Evolutionary conservation across 352 stramenopile species (phyloP).

Genomic region (Globisporangium canariense): DNA sequence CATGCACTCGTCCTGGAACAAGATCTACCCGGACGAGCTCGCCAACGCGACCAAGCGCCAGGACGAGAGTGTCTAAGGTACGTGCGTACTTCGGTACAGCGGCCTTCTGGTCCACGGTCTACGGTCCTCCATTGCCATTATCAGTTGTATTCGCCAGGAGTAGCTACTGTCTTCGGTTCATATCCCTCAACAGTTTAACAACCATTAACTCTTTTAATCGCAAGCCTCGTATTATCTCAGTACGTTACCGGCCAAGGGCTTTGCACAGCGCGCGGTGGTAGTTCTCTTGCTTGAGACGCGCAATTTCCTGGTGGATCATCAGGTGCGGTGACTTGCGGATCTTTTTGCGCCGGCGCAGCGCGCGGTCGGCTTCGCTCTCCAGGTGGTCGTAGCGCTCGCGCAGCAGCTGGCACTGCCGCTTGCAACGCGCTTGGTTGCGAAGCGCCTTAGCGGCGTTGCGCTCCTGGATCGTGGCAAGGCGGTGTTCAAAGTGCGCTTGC

Average conservation of each 20-base stretch:
- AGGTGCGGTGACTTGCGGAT: slow-evolving; percentile 55
- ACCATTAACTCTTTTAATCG: background rate
- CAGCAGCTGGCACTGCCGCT: slow-evolving; percentile 35
- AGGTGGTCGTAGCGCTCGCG: slow-evolving; percentile 49
- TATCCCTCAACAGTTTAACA: background rate
- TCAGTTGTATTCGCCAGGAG: background rate
- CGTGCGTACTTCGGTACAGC: background rate
- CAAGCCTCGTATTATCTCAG: background rate
- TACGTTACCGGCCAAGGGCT: slow-evolving; percentile 1
- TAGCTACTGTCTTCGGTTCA: background rate
- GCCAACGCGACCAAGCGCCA: slow-evolving; percentile 36
- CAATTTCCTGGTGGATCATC: slow-evolving; percentile 60
- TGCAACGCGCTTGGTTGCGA: slow-evolving; percentile 30
- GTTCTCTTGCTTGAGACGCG: slow-evolving; percentile 36
- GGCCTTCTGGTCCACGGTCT: background rate
- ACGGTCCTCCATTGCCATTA: background rate
- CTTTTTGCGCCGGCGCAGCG: slow-evolving; percentile 47
- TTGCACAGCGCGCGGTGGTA: slow-evolving; percentile 19
- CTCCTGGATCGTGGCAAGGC: slow-evolving; percentile 26
- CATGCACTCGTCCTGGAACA: slow-evolving; percentile 39
- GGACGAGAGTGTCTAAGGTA: slow-evolving; percentile 23
- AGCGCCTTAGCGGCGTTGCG: slow-evolving; percentile 32
- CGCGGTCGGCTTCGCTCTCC: slow-evolving; percentile 50
- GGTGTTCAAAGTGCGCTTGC: slow-evolving; percentile 39
- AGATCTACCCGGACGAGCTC: slow-evolving; percentile 53